Conservation (phyloP, 1,139 yeast species). For the Entelexis sorbosivorans region DNA sequence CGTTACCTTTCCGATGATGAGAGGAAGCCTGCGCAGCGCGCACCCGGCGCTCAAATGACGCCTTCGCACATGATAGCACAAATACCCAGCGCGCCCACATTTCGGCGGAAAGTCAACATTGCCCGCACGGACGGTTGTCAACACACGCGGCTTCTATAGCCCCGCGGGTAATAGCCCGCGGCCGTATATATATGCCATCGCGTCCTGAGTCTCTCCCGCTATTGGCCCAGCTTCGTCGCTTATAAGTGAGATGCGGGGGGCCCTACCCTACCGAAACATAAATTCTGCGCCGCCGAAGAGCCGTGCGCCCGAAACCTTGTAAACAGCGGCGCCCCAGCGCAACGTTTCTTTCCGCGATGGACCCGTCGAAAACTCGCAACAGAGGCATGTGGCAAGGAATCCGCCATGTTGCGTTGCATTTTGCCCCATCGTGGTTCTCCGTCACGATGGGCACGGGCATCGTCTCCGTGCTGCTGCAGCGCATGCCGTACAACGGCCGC, state of each 20-base stretch:
- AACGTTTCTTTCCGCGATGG: background rate
- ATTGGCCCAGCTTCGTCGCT: no score
- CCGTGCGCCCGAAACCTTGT: no score
- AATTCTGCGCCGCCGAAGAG: no score
- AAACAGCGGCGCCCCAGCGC: no score
- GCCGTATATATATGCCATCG: no score
- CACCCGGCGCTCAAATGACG: background rate
- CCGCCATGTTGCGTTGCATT: conserved; percentile 2
- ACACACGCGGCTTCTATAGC: no score
- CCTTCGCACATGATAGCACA: conserved; percentile 1
- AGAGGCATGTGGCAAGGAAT: background rate
- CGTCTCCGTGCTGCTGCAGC: conserved; percentile 2
- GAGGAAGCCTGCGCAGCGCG: no score
- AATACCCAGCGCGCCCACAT: background rate
- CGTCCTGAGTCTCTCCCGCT: no score
- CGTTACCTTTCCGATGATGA: no score
- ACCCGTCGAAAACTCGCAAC: background rate
- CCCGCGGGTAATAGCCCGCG: no score
- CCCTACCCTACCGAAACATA: no score
- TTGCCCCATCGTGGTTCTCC: conserved; percentile 8
- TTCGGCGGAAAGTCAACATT: background rate
- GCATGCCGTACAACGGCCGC: background rate
- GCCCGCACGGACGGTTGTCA: background rate
- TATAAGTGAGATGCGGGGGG: no score
- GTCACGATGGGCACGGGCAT: conserved; percentile 8